phyloP scores from a whole-genome alignment of 2,329 filamentous ascomycete species.

The Chrysosporium queenslandicum region DNA sequence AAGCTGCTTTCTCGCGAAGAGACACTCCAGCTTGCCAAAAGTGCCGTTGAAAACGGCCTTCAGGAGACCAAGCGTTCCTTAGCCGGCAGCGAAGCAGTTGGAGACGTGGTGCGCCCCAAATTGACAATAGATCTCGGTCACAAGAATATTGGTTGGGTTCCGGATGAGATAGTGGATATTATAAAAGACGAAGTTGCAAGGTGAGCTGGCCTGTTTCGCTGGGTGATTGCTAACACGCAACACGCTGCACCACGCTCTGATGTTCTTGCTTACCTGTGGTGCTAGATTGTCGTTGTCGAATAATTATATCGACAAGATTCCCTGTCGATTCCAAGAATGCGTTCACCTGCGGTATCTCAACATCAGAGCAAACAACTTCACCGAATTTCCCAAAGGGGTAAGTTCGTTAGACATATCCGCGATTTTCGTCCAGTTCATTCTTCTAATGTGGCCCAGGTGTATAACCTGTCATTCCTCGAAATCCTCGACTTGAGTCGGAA shows the following conservation, averaged over 20 bases:
- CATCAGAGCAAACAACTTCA: slow-evolving; percentile 41
- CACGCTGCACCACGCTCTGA: not conserved
- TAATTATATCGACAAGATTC: slow-evolving; percentile 43
- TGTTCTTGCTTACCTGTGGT: slow-evolving; percentile 9
- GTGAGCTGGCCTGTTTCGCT: slow-evolving; percentile 24
- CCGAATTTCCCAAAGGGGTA: slow-evolving; percentile 56
- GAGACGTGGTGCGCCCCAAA: slow-evolving; percentile 40
- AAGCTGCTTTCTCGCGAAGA: slow-evolving; percentile 35
- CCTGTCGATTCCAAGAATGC: slow-evolving; percentile 41
- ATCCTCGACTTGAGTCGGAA: slow-evolving; percentile 90
- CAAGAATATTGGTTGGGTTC: slow-evolving; percentile 40
- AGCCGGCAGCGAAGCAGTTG: slow-evolving; percentile 38
- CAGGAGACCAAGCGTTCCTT: slow-evolving; percentile 40
- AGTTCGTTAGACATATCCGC: slow-evolving; percentile 24
- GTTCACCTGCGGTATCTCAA: slow-evolving; percentile 43
- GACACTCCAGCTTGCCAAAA: slow-evolving; percentile 37
- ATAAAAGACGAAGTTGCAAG: slow-evolving; percentile 46
- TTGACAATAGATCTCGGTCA: slow-evolving; percentile 44
- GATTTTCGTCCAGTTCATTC: not conserved
- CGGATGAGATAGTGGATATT: slow-evolving; percentile 42
- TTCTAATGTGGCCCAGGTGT: slow-evolving; percentile 50
- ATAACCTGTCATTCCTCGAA: slow-evolving; percentile 74
- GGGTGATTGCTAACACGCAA: not conserved
- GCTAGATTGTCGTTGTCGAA: slow-evolving; percentile 42
- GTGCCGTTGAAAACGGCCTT: slow-evolving; percentile 39